A percentile compares a stretch with the other conserved stretches of the same genome.
phyloP scores from a whole-genome alignment of 306 rosid species.

The Glycine tomentella region DNA sequence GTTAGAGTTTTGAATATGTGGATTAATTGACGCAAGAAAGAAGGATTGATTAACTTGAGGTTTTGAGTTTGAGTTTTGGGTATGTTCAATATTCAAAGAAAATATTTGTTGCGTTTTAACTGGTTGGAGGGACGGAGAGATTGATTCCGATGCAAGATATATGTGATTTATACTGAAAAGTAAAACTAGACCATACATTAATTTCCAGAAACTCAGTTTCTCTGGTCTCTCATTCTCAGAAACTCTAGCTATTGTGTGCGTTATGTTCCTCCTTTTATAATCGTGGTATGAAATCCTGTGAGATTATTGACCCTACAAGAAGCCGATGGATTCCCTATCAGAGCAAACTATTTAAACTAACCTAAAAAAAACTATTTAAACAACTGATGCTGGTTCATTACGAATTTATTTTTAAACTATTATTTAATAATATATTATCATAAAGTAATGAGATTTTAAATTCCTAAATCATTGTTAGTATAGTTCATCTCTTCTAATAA shows the following conservation, averaged over 20 bases:
- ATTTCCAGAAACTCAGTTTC: conserved; percentile 6
- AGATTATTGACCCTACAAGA: conserved; percentile 21
- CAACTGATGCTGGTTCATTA: not conserved
- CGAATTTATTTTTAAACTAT: not conserved
- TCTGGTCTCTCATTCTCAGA: not conserved
- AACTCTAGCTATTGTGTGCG: not conserved
- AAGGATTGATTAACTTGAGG: too few species aligned
- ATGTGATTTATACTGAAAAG: too few species aligned
- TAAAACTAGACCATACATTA: too few species aligned
- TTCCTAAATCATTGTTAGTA: not conserved
- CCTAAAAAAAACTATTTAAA: not conserved
- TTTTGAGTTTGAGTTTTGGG: too few species aligned
- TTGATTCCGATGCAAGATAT: too few species aligned
- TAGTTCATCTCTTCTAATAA: too few species aligned
- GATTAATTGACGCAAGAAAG: too few species aligned
- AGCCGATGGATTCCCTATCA: conserved; percentile 10
- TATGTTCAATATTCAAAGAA: too few species aligned
- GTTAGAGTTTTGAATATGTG: too few species aligned
- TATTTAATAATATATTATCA: not conserved
- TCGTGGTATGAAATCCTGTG: not conserved
- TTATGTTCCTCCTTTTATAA: conserved; percentile 29
- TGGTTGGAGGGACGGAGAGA: too few species aligned
- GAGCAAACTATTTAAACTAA: not conserved
- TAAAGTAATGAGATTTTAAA: not conserved
- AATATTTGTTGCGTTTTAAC: too few species aligned